Conservation (phyloP, 75 land plant genomes). For the Selaginella moellendorffii region DNA sequence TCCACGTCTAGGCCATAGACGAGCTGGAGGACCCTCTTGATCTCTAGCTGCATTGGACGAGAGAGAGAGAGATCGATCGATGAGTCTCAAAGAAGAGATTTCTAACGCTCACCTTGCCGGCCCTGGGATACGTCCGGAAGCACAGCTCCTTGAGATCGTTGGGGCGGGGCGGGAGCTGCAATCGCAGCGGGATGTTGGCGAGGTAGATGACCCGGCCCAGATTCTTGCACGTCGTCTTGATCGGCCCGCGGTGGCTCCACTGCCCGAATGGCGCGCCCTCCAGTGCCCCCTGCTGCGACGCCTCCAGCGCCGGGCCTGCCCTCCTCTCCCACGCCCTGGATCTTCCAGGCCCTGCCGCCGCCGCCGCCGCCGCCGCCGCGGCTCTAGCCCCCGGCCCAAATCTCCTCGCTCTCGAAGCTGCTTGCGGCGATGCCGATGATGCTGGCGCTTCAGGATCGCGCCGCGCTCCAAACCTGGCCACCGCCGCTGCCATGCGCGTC, state of each 20-base stretch:
- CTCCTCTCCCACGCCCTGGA: too few species aligned
- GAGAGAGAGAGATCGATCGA: neutral
- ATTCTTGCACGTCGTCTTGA: neutral
- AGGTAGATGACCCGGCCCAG: neutral
- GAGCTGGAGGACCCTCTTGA: slow-evolving; percentile 68
- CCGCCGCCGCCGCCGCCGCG: too few species aligned
- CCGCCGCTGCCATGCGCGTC: too few species aligned
- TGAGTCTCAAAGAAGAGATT: too few species aligned
- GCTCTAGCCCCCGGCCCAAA: too few species aligned
- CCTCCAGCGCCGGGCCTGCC: too few species aligned
- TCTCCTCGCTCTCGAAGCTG: too few species aligned
- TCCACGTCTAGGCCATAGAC: slow-evolving; percentile 79
- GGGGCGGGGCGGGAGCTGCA: neutral
- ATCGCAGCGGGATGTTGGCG: neutral
- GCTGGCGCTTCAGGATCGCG: too few species aligned
- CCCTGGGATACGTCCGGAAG: neutral
- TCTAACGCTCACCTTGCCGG: neutral
- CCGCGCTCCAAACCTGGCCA: too few species aligned
- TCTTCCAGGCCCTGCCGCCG: too few species aligned
- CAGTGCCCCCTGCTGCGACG: neutral
- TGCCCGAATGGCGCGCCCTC: neutral
- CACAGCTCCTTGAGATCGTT: neutral
- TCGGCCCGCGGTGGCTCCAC: neutral
- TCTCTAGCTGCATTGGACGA: slow-evolving; percentile 45
- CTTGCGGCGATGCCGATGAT: too few species aligned